Evolutionary conservation across 108 stramenopile genomes (phyloP), one percentile per base, ranked within the genome.

Genomic region (Cyclotella cryptica): DNA sequence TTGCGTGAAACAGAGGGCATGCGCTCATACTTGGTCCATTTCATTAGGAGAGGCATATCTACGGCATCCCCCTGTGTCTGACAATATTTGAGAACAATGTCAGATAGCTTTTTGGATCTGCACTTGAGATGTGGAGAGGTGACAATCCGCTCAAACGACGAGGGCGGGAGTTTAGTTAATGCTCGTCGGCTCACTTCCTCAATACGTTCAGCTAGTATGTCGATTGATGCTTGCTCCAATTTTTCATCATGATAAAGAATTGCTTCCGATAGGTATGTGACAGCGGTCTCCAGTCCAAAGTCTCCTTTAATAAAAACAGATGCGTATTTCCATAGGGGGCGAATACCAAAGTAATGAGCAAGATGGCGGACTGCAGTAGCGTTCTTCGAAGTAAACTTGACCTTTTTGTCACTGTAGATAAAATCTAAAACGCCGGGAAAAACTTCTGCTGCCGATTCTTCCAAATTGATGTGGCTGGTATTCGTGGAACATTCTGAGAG

Each of bases 281-380:
- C 72, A 0, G 79, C 79, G 0, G 83, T 84, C 17, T 71, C 60
- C 10, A 83, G 45, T 17, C 62, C 69, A 54, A 86, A 77, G 47
- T 86, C 83, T 10, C 66, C 74, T 30, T 64, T 69, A 57, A 86
- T 81, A 40, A 81, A 86, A 15, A 61, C 75, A 19, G 75, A 74
- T 41, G 83, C 83, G 22, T 49, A 54, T 57, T 84, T 80, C 76
- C 79, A 86, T 9, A 86, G 70, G 41, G 83, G 57, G 12, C 78
- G 64, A 17, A 86, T 81, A 11, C 79, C 83, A 75, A 86, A 86
- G 44, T 83, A 86, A 77, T 67, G 71, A n/a, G 86, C 79, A 39
- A 86, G 59, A 49, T 84, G 78, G 5, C 86, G 79, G 26, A 86
- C 49, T 6, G 86, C 86, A 0, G 83, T 79, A 19, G 86, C 83